Conservation (phyloP, 2,329 filamentous ascomycete genomes). For the Epichloe sp. region DNA sequence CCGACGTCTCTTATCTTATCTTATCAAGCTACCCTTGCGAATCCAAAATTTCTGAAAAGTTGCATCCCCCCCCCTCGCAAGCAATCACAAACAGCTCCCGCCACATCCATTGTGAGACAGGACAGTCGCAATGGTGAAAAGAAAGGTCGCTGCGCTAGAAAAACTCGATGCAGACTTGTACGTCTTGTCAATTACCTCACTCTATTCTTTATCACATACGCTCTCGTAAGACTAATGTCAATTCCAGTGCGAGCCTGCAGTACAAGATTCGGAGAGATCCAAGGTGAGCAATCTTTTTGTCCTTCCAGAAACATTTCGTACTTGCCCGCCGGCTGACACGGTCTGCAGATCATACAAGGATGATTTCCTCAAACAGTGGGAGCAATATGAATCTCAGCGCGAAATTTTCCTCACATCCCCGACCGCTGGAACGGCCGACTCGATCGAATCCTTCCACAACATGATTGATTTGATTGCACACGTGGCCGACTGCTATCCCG, state of each 20-base stretch:
- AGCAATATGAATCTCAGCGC: constrained; percentile 80
- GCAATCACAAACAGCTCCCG: background rate
- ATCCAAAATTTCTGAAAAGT: constrained; percentile 4
- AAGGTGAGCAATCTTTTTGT: constrained; percentile 35
- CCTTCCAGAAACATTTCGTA: constrained; percentile 1
- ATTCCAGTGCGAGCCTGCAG: constrained; percentile 60
- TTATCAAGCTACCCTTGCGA: background rate
- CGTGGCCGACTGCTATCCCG: constrained; percentile 84
- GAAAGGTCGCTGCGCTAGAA: constrained; percentile 83
- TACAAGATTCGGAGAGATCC: constrained; percentile 87
- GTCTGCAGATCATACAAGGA: constrained; percentile 63
- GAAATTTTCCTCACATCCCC: constrained; percentile 86
- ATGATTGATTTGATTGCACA: constrained; percentile 90
- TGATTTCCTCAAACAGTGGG: constrained; percentile 78
- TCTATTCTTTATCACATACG: background rate
- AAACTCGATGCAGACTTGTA: constrained; percentile 86
- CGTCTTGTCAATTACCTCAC: constrained; percentile 13
- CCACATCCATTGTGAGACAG: background rate
- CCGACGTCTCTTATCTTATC: background rate
- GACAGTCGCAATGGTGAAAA: constrained; percentile 54
- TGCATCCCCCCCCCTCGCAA: background rate
- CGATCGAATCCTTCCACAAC: constrained; percentile 74
- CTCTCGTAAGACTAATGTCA: background rate
- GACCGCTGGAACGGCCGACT: constrained; percentile 60
- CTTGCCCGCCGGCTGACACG: constrained; percentile 6